Evolutionary conservation across 495 filamentous ascomycete species (phyloP), one percentile per base, ranked within the genome.

Genomic region (Viridothelium virens): DNA sequence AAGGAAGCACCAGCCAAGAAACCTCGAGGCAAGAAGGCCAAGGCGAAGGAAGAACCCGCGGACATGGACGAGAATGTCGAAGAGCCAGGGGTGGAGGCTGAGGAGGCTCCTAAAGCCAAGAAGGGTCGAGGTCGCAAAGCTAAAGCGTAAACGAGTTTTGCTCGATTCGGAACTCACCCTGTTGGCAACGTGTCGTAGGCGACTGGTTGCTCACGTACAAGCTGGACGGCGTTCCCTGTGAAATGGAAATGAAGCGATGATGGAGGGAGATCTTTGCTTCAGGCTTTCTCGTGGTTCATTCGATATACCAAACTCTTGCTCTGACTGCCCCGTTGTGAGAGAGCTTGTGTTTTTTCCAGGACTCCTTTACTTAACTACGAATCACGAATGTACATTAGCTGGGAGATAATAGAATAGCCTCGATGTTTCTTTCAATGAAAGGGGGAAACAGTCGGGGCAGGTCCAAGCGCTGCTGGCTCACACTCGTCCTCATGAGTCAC

Each of bases 1-100:
- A 66, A 74, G n/a, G 74, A 74, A 61, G 71, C 70, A 6, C 66
- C 71, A 53, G 37, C 63, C 61, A 61, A 36, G 47, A 67, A 63
- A 44, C 10, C 37, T 37, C 44, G 53, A 6, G 48, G 48, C 18
- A 76, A 70, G 44, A 77, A 75, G 46, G 63, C 59, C 0, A 72
- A 68, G n/a, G 53, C 53, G 5, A 36, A 59, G 31, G 31, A 59
- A 6, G 53, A 46, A 46, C 9, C 48, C 25, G 48, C 14, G 25
- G 48, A 59, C 14, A 72, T 66, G 36, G 62, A 66, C 50, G 71
- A 72, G 56, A 68, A 71, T 18, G 72, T 73, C 18, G 64, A 68
- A 37, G 62, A 71, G 31, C 71, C 74, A 56, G 69, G 73, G 16
- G 69, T 74, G 10, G 63, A 46, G 1, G 38, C 41, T 4, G 69